phyloP scores from a whole-genome alignment of 176 grass and related monocot species.

The Avena eriantha region DNA sequence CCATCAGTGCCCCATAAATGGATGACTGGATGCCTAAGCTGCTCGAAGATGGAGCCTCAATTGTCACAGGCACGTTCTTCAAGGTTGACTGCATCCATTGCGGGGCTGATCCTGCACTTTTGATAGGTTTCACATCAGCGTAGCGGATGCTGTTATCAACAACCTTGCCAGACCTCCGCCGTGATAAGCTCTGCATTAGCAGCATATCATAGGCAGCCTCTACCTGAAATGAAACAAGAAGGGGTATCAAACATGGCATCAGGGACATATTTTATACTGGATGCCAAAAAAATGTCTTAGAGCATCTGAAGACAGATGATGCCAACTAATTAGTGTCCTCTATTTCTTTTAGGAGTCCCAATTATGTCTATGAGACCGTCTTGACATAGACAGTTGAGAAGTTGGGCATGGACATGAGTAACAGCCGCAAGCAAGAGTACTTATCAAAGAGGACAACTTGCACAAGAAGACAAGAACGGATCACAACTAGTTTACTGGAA shows the following conservation, averaged over 20 bases:
- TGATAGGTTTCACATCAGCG: slow-evolving; percentile 90
- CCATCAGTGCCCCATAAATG: slow-evolving; percentile 83
- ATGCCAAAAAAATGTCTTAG: slow-evolving; percentile 2
- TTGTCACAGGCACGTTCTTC: slow-evolving; percentile 69
- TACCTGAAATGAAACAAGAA: slow-evolving; percentile 62
- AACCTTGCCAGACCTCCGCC: slow-evolving; percentile 87
- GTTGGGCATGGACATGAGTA: slow-evolving; percentile 39
- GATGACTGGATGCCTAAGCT: slow-evolving; percentile 78
- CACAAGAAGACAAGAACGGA: slow-evolving; percentile 43
- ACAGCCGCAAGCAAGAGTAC: slow-evolving; percentile 41
- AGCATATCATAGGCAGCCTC: slow-evolving; percentile 93
- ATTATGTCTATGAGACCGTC: not conserved
- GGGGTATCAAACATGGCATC: slow-evolving; percentile 23
- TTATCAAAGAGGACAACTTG: slow-evolving; percentile 53
- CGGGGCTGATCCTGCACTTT: slow-evolving; percentile 50
- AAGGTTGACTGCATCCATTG: slow-evolving; percentile 80
- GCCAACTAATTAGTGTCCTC: slow-evolving; percentile 24
- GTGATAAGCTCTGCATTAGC: slow-evolving; percentile 90
- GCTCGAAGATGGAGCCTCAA: slow-evolving; percentile 68
- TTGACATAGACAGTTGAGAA: slow-evolving; percentile 43
- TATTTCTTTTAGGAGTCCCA: slow-evolving; percentile 9
- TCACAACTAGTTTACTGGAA: slow-evolving; percentile 34
- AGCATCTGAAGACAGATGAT: slow-evolving; percentile 16
- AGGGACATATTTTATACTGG: slow-evolving; percentile 2
- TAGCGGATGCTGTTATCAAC: slow-evolving; percentile 75